Evolutionary conservation across 371 early-diverging fungal genomes (phyloP).

Genomic region (Mortierella polycephala): DNA sequence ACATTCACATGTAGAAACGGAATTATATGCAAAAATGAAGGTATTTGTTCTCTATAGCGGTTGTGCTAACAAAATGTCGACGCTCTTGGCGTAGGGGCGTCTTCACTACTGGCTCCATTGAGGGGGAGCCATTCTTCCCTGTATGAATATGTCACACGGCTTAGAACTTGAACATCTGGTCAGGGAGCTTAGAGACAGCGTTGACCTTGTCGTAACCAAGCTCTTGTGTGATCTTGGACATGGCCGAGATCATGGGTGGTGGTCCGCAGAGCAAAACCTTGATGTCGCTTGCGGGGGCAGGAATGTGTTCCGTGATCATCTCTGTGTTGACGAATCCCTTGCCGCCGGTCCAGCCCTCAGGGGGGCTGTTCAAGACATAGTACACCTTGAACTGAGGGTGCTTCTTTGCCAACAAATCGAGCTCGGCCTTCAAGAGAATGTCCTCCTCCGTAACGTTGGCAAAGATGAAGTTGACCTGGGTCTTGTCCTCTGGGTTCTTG

Average conservation of each 20-base stretch:
- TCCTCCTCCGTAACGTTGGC: slow-evolving; percentile 93
- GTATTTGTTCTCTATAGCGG: too few relatives aligned
- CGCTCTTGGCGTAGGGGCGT: too few relatives aligned
- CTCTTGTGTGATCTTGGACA: slow-evolving; percentile 73
- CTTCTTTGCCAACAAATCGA: slow-evolving; percentile 79
- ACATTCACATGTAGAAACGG: background rate
- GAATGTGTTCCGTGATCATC: slow-evolving; percentile 81
- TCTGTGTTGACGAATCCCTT: slow-evolving; percentile 88
- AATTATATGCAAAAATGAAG: too few relatives aligned
- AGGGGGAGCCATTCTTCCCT: too few relatives aligned
- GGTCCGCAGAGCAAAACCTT: slow-evolving; percentile 96
- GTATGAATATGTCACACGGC: too few relatives aligned
- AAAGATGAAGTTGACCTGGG: slow-evolving; percentile 84
- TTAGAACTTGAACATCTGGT: slow-evolving; percentile 95
- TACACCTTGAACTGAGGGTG: slow-evolving; percentile 85
- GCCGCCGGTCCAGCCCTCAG: slow-evolving; percentile 86
- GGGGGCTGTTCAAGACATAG: slow-evolving; percentile 89
- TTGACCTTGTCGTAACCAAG: slow-evolving; percentile 83
- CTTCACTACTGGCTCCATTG: too few relatives aligned
- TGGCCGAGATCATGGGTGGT: slow-evolving; percentile 92
- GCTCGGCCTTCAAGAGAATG: slow-evolving; percentile 85
- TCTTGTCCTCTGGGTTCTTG: slow-evolving; percentile 88
- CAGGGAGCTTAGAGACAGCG: slow-evolving; percentile 85
- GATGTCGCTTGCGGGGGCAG: slow-evolving; percentile 80
- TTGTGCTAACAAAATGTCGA: too few relatives aligned